Conservation (phyloP, 495 filamentous ascomycete species). For the Lasiosphaeria hispida region DNA sequence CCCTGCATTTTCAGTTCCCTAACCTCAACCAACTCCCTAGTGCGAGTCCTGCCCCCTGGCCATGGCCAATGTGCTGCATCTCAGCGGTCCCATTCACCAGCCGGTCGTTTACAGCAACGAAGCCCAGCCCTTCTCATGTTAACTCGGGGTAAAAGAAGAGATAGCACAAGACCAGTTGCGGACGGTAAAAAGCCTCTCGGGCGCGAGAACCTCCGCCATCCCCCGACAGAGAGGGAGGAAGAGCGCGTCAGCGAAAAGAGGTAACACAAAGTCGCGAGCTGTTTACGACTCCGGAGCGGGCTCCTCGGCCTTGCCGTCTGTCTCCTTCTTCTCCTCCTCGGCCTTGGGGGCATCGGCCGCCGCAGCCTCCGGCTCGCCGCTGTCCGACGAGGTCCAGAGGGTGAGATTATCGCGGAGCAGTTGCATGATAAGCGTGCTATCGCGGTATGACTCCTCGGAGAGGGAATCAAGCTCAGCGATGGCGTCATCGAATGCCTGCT, state of each 20-base stretch:
- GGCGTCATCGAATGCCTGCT: constrained; percentile 98
- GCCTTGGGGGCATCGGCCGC: constrained; percentile 59
- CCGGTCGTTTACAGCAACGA: constrained; percentile 14
- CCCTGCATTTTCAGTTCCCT: constrained; percentile 37
- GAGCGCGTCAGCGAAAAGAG: constrained; percentile 17
- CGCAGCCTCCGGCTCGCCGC: constrained; percentile 72
- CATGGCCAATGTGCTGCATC: constrained; percentile 26
- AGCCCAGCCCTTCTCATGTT: constrained; percentile 12
- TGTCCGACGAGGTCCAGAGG: constrained; percentile 97
- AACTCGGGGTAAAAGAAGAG: constrained; percentile 12
- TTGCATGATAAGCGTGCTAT: constrained; percentile 99
- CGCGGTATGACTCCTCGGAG: constrained; percentile 98
- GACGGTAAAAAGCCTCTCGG: constrained; percentile 8
- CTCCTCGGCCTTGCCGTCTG: constrained; percentile 53
- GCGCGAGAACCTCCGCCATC: constrained; percentile 9
- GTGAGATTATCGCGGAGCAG: constrained; percentile 98
- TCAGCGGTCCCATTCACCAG: constrained; percentile 18
- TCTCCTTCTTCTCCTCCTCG: constrained; percentile 56
- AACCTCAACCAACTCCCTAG: constrained; percentile 37
- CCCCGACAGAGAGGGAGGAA: constrained; percentile 8
- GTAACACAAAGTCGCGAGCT: constrained; percentile 2
- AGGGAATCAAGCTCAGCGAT: constrained; percentile 99
- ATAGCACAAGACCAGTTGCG: constrained; percentile 19
- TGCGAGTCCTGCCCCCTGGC: constrained; percentile 20
- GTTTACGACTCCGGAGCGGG: constrained; percentile 45